phyloP scores from a whole-genome alignment of 2,329 filamentous ascomycete genomes.

The Alternaria brassicicola region DNA sequence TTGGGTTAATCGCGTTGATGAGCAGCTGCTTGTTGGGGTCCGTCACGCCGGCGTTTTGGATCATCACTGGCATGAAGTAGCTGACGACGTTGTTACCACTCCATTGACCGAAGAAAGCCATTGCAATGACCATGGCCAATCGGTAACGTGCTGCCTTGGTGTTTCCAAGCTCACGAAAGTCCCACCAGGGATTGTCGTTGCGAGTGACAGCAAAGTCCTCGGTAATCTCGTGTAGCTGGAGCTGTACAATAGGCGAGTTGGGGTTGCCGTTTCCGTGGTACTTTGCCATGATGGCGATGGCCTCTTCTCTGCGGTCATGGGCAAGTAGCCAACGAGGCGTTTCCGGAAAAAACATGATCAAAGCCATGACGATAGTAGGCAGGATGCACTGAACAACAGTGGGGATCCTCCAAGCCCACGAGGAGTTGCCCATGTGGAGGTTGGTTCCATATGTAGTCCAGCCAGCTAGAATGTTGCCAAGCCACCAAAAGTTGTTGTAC shows the following conservation, averaged over 20 bases:
- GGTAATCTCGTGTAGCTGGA: constrained; percentile 48
- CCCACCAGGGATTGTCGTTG: constrained; percentile 47
- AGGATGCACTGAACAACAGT: constrained; percentile 40
- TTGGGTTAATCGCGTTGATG: constrained; percentile 52
- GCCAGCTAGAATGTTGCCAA: constrained; percentile 61
- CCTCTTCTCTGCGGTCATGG: constrained; percentile 62
- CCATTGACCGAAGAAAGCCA: constrained; percentile 53
- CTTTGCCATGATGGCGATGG: constrained; percentile 62
- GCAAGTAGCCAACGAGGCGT: constrained; percentile 51
- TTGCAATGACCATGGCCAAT: constrained; percentile 48
- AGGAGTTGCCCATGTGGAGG: constrained; percentile 48
- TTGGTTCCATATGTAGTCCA: constrained; percentile 56
- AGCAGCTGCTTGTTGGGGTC: constrained; percentile 47
- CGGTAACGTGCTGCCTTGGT: constrained; percentile 43
- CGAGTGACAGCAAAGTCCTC: constrained; percentile 36
- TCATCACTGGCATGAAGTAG: constrained; percentile 32
- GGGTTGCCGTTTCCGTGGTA: constrained; percentile 60
- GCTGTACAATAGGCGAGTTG: constrained; percentile 42
- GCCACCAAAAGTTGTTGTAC: constrained; percentile 55
- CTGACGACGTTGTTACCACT: constrained; percentile 48
- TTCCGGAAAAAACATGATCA: constrained; percentile 49
- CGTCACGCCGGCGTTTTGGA: not conserved
- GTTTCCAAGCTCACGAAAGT: constrained; percentile 42
- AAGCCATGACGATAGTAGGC: constrained; percentile 51
- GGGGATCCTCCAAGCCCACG: constrained; percentile 60